Evolutionary conservation across 441 rosid genomes (phyloP).

Genomic region (Arabidopsis hybrid): DNA sequence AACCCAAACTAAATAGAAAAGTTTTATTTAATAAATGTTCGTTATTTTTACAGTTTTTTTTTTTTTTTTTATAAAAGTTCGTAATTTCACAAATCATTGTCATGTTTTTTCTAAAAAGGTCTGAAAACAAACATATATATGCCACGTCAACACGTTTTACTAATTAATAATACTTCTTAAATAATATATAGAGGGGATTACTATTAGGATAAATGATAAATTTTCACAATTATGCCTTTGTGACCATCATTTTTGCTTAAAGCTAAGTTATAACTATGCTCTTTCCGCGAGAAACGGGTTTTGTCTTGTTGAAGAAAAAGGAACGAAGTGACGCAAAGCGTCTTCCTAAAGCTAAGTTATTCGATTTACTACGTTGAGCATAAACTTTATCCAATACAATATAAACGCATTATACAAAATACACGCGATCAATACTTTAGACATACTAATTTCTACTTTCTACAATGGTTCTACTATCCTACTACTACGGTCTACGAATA

Average conservation of each 20-base stretch:
- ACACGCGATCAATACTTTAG: neutral
- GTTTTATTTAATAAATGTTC: too few relatives aligned
- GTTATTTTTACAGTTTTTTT: too few relatives aligned
- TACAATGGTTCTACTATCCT: neutral
- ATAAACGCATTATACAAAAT: conserved; percentile 8
- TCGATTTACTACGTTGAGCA: conserved; percentile 32
- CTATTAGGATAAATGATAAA: conserved; percentile 17
- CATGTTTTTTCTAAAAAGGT: neutral
- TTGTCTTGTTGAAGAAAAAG: conserved; percentile 42
- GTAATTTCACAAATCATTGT: neutral
- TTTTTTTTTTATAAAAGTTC: neutral
- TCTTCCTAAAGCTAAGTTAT: conserved; percentile 43
- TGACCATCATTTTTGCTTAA: conserved; percentile 44
- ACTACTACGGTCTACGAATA: conserved; percentile 1
- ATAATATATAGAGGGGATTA: neutral
- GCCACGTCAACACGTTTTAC: neutral
- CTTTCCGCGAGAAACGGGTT: conserved; percentile 49
- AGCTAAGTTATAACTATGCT: conserved; percentile 45
- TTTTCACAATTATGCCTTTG: conserved; percentile 19
- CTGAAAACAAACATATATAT: neutral
- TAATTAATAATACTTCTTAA: neutral
- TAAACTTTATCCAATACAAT: conserved; percentile 30
- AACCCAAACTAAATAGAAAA: neutral
- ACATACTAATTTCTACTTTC: neutral
- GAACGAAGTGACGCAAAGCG: conserved; percentile 50